These are phyloP conservation scores for Penicillium turbatum DNA, from an alignment of 495 filamentous ascomycete genomes.

Conservation along the genomic window DNA sequence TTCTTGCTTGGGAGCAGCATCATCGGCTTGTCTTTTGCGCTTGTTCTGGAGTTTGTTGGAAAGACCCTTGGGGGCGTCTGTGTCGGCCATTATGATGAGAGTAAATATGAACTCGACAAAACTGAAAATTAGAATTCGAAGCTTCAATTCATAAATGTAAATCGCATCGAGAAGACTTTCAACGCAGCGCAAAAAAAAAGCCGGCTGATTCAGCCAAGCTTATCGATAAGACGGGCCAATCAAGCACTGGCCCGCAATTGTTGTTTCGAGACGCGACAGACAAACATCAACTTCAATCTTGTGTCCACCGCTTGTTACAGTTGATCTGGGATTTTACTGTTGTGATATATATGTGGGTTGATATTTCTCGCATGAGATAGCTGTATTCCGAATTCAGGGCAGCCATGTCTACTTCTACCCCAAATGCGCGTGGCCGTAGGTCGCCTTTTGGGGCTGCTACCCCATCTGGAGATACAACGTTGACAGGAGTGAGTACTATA, in stretches of 20 bases:
- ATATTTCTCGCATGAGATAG: background rate
- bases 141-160: constrained; percentile 5
- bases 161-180: constrained; percentile 2
- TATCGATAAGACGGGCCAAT: constrained; percentile 38
- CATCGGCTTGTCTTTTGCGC: constrained; percentile 50
- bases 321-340: background rate
- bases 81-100: constrained; percentile 20
- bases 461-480: constrained; percentile 31
- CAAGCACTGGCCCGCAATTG: constrained; percentile 17
- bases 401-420: constrained; percentile 31
- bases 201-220: constrained; percentile 30
- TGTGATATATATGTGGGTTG: background rate
- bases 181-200: constrained; percentile 19
- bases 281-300: constrained; percentile 5
- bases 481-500: constrained; percentile 27
- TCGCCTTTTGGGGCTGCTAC: constrained; percentile 26
- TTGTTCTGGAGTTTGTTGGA: constrained; percentile 44
- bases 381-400: no score
- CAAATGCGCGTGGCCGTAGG: constrained; percentile 35
- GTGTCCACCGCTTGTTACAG: background rate
- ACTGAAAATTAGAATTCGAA: background rate
- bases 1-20: constrained; percentile 20
- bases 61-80: constrained; percentile 23
- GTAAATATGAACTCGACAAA: background rate
- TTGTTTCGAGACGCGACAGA: constrained; percentile 23